Evolutionary conservation across 495 filamentous ascomycete species (phyloP).

Genomic region (Talaromyces nanjingensis): DNA sequence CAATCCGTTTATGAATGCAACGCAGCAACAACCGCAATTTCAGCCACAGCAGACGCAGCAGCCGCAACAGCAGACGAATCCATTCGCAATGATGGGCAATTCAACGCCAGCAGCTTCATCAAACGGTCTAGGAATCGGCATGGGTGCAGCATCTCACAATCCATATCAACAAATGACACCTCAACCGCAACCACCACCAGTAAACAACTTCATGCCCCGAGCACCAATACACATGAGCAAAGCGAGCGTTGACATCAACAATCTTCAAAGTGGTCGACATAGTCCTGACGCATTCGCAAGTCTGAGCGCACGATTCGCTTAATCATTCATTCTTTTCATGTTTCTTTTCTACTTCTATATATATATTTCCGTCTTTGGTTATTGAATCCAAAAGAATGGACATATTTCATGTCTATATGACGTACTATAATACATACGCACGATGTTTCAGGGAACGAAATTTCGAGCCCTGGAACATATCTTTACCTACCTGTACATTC

Average conservation of each 20-base stretch:
- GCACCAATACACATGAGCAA: conserved; percentile 65
- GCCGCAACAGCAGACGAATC: conserved; percentile 12
- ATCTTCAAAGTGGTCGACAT: conserved; percentile 70
- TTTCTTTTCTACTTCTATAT: conserved; percentile 8
- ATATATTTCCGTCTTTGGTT: conserved; percentile 1
- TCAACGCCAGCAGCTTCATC: conserved; percentile 9
- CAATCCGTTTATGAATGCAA: conserved; percentile 33
- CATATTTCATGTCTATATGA: background rate
- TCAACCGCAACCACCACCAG: background rate
- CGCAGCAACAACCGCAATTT: conserved; percentile 15
- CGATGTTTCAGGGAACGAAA: background rate
- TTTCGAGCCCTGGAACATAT: background rate
- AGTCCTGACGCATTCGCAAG: conserved; percentile 97
- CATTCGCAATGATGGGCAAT: background rate
- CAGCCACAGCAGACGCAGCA: conserved; percentile 9
- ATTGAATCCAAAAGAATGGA: background rate
- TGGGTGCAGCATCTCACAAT: conserved; percentile 9
- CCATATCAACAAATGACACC: conserved; percentile 8
- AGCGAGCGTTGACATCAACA: conserved; percentile 80
- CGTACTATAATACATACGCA: background rate
- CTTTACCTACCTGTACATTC: conserved; percentile 4
- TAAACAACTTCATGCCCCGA: conserved; percentile 12
- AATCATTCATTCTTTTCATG: conserved; percentile 8
- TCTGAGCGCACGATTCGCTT: conserved; percentile 59
- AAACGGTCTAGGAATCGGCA: conserved; percentile 12